Percentiles rank a stretch among this genome's conserved stretches.
Conservation (phyloP, 257 asterid genomes). For the Nicotiana undulata region DNA sequence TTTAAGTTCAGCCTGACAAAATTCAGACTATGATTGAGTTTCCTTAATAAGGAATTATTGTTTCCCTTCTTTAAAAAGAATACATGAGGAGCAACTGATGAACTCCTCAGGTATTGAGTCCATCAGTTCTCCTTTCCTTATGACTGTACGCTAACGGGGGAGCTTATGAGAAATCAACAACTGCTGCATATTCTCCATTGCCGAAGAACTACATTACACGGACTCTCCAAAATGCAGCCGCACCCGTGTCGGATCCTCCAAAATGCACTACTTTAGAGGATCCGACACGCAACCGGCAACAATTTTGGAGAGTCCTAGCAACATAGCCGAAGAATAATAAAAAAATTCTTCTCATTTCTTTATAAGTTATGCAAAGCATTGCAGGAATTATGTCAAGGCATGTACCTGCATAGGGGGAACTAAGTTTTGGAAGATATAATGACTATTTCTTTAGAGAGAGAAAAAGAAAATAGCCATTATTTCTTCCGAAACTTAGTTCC, state of each 20-base stretch:
- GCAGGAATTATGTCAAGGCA: neutral
- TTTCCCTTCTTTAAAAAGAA: too few relatives aligned
- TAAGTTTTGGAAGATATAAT: neutral
- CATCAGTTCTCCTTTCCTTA: neutral
- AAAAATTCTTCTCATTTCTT: neutral
- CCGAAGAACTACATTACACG: neutral
- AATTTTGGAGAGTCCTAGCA: too few relatives aligned
- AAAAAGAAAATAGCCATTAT: too few relatives aligned
- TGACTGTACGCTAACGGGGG: neutral
- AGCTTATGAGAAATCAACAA: neutral
- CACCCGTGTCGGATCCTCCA: too few relatives aligned
- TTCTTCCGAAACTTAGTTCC: neutral
- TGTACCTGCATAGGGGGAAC: neutral
- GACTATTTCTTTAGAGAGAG: too few relatives aligned
- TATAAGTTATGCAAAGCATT: neutral
- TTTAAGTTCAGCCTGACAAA: neutral
- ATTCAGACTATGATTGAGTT: neutral
- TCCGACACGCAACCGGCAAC: too few relatives aligned
- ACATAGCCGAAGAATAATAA: neutral
- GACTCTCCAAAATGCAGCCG: too few relatives aligned
- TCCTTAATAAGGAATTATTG: neutral
- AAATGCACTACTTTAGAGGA: too few relatives aligned
- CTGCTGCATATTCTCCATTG: neutral
- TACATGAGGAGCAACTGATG: too few relatives aligned
- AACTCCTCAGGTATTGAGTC: neutral